Percentiles rank a stretch among this genome's conserved stretches.
These are phyloP conservation scores for Cladophialophora yegresii DNA, from an alignment of 2,329 filamentous ascomycete genomes.

Conservation along the genomic window DNA sequence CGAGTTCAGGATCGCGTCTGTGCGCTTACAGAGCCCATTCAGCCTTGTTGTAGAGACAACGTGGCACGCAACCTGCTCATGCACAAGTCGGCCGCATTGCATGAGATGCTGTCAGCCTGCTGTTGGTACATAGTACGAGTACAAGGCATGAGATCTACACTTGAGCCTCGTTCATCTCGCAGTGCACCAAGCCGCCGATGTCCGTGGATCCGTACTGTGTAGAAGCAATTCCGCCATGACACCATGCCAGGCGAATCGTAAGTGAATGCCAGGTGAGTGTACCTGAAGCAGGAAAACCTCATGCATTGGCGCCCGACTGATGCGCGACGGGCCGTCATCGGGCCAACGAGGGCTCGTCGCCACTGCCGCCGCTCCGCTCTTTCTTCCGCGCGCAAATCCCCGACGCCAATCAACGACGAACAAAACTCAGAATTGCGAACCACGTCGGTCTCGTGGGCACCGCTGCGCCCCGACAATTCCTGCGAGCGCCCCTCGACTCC, in stretches of 20 bases:
- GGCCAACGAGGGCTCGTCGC: constrained; percentile 5
- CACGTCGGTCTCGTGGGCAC: no score
- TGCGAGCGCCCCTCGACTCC: constrained; percentile 9
- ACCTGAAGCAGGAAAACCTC: neutral
- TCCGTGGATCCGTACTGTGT: neutral
- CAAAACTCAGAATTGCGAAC: constrained; percentile 3
- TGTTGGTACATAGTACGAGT: neutral
- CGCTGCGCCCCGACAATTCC: constrained; percentile 9
- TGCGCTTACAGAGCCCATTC: neutral
- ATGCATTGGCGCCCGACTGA: constrained; percentile 31
- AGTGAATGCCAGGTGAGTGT: neutral
- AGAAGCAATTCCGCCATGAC: constrained; percentile 3
- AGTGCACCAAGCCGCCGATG: neutral
- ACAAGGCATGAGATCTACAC: neutral
- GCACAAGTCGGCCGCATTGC: neutral
- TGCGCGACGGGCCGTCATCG: constrained; percentile 12
- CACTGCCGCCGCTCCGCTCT: neutral
- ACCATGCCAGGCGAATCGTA: neutral
- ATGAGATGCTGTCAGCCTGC: neutral
- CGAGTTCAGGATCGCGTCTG: neutral
- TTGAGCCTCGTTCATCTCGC: constrained; percentile 3
- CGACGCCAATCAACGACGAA: constrained; percentile 16
- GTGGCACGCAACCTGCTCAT: neutral
- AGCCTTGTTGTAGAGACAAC: neutral
- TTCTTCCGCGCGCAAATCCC: neutral